Base-by-base conservation (phyloP, 176 grass and related monocot species). In the Cenchrus purpureus region DNA sequence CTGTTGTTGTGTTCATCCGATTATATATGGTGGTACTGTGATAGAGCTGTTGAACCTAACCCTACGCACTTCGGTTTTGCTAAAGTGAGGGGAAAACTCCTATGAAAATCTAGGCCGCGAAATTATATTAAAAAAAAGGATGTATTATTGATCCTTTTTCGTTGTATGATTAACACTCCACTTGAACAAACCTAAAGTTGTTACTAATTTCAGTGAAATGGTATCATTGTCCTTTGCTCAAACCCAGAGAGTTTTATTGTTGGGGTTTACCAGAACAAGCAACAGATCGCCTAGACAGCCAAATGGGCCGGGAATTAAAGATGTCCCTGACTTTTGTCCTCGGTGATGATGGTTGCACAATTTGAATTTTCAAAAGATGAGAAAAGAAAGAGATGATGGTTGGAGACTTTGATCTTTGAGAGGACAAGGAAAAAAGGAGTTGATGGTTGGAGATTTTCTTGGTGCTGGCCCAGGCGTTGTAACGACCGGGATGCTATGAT, bases 11-110 rank as follows among this genome's bases (percentile, higher is more conserved):
- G 25, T 59, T 65, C 50, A 25, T 28, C 72, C 14, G 42, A 31
- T 74, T 73, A 37, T 51, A 31, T 60, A 67, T 60, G 64, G 8
- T 8, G 31, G 16, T 11, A 45, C 31, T 22, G 79, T 55, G 84
- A 55, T 79, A 42, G 31, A 74, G n/a, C 44, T 56, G 89, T 79
- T 87, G 76, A 78, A 81, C 85, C 89, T 81, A 87, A 64, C 76
- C 10, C 43, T 76, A 55, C 14, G 59, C 73, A 62, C 61, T 28
- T 77, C 28, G 16, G 46, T 53, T 19, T 28, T 25, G 29, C 20
- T n/a, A 52, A 51, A 78, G 79, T 43, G 73, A 60, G 67, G 10
- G 56, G 13, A 32, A 19, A 82, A 76, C 43, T 70, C 20, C 44
- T 42, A 49, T 2, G 28, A 53, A 86, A 69, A 63, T 42, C 28